phyloP scores from a whole-genome alignment of 1,284 basidiomycete species.

The Marasmius tenuissimus region DNA sequence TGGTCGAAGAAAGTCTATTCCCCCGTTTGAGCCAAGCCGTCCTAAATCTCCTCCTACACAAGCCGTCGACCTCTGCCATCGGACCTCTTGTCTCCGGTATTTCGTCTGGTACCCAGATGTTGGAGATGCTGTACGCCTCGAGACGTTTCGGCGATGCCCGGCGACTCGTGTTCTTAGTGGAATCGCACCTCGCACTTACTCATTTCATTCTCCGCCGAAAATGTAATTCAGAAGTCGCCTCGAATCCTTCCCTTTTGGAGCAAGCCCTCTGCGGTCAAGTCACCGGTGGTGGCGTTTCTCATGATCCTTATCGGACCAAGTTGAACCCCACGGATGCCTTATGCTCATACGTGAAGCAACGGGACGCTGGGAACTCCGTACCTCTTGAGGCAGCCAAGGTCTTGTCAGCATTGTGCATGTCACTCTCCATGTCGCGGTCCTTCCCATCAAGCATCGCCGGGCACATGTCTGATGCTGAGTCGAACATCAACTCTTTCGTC shows the following conservation, averaged over 20 bases:
- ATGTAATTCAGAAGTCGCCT: slow-evolving; percentile 38
- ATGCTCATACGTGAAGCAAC: slow-evolving; percentile 60
- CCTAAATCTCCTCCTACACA: slow-evolving; percentile 64
- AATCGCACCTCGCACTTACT: slow-evolving; percentile 62
- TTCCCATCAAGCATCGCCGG: slow-evolving; percentile 69
- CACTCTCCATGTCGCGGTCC: slow-evolving; percentile 58
- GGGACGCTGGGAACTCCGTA: slow-evolving; percentile 56
- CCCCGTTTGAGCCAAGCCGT: slow-evolving; percentile 59
- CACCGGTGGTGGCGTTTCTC: slow-evolving; percentile 46
- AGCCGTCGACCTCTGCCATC: slow-evolving; percentile 73
- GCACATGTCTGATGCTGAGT: slow-evolving; percentile 72
- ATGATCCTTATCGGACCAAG: slow-evolving; percentile 45
- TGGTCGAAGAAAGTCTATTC: slow-evolving; percentile 54
- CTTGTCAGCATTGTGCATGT: slow-evolving; percentile 65
- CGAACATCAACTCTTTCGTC: slow-evolving; percentile 59
- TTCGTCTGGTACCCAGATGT: slow-evolving; percentile 56
- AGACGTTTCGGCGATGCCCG: slow-evolving; percentile 70
- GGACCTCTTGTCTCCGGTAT: slow-evolving; percentile 74
- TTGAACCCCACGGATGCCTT: slow-evolving; percentile 73
- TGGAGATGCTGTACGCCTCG: slow-evolving; percentile 58
- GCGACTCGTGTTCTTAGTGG: slow-evolving; percentile 67
- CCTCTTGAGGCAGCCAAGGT: slow-evolving; percentile 67
- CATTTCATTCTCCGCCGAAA: slow-evolving; percentile 66
- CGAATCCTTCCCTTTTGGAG: slow-evolving; percentile 66
- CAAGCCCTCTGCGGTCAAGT: slow-evolving; percentile 68